These are phyloP conservation scores for Russula olivacea DNA, from an alignment of 768 basidiomycete genomes.

Conservation along the genomic window DNA sequence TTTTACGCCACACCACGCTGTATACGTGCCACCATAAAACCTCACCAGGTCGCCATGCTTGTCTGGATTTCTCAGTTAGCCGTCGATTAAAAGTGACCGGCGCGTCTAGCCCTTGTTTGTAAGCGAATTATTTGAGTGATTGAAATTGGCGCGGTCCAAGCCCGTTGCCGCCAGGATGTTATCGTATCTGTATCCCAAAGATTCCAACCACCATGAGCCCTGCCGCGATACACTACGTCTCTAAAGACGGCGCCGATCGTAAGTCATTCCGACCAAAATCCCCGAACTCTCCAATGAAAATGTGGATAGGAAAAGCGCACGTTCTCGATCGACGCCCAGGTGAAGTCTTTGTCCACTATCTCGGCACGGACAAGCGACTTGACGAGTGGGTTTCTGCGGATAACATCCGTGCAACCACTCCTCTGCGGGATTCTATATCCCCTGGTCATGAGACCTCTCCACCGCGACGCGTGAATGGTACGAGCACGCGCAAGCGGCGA, in stretches of 20 bases:
- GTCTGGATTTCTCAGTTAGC: constrained; percentile 18
- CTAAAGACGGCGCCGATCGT: constrained; percentile 35
- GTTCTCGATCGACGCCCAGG: constrained; percentile 47
- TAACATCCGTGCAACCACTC: constrained; percentile 30
- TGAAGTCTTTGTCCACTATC: constrained; percentile 67
- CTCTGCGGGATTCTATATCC: constrained; percentile 14
- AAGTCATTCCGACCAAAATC: constrained; percentile 26
- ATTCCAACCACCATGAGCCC: constrained; percentile 7
- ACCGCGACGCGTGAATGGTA: constrained; percentile 25
- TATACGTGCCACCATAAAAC: constrained; percentile 22
- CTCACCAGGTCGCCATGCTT: constrained; percentile 17
- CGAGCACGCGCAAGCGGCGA: constrained; percentile 29
- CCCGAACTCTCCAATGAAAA: constrained; percentile 12
- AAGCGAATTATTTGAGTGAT: neutral
- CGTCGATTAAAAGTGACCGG: neutral
- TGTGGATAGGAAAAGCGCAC: constrained; percentile 40
- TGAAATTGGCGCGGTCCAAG: too few relatives aligned
- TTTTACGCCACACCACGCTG: constrained; percentile 24
- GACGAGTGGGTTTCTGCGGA: constrained; percentile 66
- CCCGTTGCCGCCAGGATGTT: neutral
- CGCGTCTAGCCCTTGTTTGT: constrained; percentile 4
- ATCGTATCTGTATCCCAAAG: too few relatives aligned
- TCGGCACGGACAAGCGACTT: constrained; percentile 61
- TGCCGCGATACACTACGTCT: constrained; percentile 26
- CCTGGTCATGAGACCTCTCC: constrained; percentile 4